Base-by-base conservation (phyloP, 331 rosid genomes). In the Rhamnella rubrinervis region DNA sequence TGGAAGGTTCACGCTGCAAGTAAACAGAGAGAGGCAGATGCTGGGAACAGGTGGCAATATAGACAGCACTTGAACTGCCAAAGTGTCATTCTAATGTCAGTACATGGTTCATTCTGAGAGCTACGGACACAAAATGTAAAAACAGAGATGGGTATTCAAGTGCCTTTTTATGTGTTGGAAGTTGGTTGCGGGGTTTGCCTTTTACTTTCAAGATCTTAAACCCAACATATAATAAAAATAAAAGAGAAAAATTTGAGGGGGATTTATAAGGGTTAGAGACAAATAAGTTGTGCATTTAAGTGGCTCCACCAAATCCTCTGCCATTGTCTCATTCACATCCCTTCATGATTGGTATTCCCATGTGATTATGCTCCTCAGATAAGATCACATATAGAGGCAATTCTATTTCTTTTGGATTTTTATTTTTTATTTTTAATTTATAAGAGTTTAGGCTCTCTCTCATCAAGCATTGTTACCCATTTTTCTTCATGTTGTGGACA, bases 261-360 rank as follows among this genome's bases (percentile, higher is more conserved):
- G 19, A 23, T 23, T 40, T 19, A 50, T 23, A 70, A 44, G 72
- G 80, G 57, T 80, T 63, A 11, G 11, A 84, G 72, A 86, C 82
- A 77, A 77, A 80, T 59, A 88, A 86, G 91, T 82, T 78, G 66
- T 64, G 90, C 90, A 89, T 86, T 91, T 86, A 89, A 71, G 85
- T 55, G 97, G 99, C 91, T 88, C 96, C 93, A 93, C 98, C 87
- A 85, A 87, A 93, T 93, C 96, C 92, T 87, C 97, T 77, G 78
- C 71, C 68, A 55, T 76, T 80, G 83, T 83, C 87, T 77, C 87
- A 75, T 77, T 83, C 62, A 52, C 68, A 31, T 60, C 73, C 80
- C 78, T 76, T 75, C 82, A 76, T 73, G 47, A 76, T 76, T 80
- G 82, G 57, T 55, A 25, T 76, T 80, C 83, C 82, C 85, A 83